A percentile compares a stretch with the other conserved stretches of the same genome.
Conservation (phyloP, 352 stramenopile species). For the Pythium rhizo-oryzae region DNA sequence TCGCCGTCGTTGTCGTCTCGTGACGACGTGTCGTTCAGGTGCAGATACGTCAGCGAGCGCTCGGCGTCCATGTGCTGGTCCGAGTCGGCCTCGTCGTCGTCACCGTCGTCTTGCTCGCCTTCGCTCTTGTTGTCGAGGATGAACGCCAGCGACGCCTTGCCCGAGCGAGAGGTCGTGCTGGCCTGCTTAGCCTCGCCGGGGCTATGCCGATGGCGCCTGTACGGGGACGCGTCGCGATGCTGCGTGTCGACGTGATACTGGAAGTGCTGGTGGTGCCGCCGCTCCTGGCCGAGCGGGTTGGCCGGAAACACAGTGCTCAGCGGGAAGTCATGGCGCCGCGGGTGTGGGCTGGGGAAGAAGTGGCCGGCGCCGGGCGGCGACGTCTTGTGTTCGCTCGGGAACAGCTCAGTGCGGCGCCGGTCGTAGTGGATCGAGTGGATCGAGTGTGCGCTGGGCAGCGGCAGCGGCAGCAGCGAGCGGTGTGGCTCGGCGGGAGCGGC, state of each 20-base stretch:
- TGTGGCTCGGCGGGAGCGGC: neutral
- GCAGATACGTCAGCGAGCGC: conserved; percentile 12
- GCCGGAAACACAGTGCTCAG: conserved; percentile 13
- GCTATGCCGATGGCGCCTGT: neutral
- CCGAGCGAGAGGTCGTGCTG: conserved; percentile 13
- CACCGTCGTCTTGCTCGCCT: neutral
- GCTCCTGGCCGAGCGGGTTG: conserved; percentile 6
- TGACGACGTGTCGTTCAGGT: conserved; percentile 18
- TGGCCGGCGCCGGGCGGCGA: conserved; percentile 1
- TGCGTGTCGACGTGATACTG: conserved; percentile 18
- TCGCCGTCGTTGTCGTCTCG: conserved; percentile 23
- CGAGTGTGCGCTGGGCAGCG: neutral
- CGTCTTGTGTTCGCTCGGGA: conserved; percentile 11
- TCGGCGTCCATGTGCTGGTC: conserved; percentile 15
- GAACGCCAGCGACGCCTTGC: conserved; percentile 37
- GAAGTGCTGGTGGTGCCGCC: conserved; percentile 6
- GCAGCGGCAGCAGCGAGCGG: conserved; percentile 9
- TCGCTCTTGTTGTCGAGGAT: conserved; percentile 27
- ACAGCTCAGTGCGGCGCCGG: conserved; percentile 11
- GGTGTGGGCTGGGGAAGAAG: neutral
- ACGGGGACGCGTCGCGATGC: neutral
- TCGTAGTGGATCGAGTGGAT: conserved; percentile 21
- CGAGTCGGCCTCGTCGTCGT: neutral
- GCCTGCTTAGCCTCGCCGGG: conserved; percentile 5
- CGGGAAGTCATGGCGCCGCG: conserved; percentile 11